Evolutionary conservation across 495 filamentous ascomycete species (phyloP), one percentile per base, ranked within the genome.

Genomic region (Podospora appendiculata): DNA sequence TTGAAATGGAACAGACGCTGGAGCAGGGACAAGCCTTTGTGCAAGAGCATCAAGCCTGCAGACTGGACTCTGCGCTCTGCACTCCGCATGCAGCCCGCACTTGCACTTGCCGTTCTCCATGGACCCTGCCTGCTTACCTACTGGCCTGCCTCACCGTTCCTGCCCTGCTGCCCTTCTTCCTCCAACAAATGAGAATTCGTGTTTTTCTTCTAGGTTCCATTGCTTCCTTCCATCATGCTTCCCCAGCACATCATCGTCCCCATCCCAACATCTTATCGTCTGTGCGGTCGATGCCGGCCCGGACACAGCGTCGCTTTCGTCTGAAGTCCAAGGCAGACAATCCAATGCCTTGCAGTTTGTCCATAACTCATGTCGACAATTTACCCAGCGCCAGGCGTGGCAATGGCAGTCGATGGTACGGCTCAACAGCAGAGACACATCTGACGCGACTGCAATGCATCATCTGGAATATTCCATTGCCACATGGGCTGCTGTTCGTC

Each of bases 301-400:
- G 9, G 43, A 48, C 38, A 36, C 46, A 41, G 5, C 34, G 45
- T 38, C 32, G 34, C 45, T 33, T 45, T 45, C 25, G 9, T 38
- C 13, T 38, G 36, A 38, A 38, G 41, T 16, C 14, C 14, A 13
- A 43, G 25, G 17, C 41, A 44, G 18, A 46, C 18, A 18, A 46
- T 17, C 16, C 44, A 10, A 33, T 33, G 18, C 41, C 12, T 42
- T 8, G 7, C 41, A 44, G 8, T 35, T 0, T n/a, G 11, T 11
- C 53, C 45, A 25, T 17, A 36, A 32, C 19, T 42, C 40, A 44
- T 55, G 43, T 58, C 52, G 49, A 16, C 35, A 13, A 53, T 59
- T 59, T 59, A 59, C 45, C 57, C 57, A 55, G 53, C 48, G 46
- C 57, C 57, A 59, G 17, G 43, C 52, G 49, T 25, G n/a, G n/a